Base-by-base conservation (phyloP, 345 rosid species). In the Citrus hindsii region DNA sequence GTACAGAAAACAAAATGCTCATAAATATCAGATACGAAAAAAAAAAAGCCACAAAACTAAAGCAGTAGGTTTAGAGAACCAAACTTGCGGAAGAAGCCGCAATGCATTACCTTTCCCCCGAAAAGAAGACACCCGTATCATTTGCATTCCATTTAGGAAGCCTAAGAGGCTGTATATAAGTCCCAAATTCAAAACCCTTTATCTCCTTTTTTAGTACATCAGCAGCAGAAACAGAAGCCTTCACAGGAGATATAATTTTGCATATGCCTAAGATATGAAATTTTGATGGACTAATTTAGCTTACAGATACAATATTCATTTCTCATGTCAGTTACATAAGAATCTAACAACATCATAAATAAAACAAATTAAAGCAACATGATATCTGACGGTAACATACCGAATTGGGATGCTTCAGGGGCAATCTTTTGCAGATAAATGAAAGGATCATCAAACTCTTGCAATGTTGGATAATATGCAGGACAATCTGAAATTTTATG, bases 381-480 rank as follows among this genome's bases (percentile, higher is more conserved):
- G 27, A 33, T 18, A 18, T 67, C 21, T 6, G 12, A 37, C 3
- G 3, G 25, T n/a, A 1, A 69, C 38, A 32, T 82, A 89, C 93
- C 93, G 64, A 81, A 87, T 83, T 71, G 86, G 19, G 93, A 89
- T 67, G 93, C 95, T 66, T 88, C 76, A 18, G 85, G 90, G 42
- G 92, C 87, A 76, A 91, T 86, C 80, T 80, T 84, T 67, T 87
- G 89, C 40, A 88, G 76, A 82, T 82, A 91, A 73, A 79, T 72
- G 65, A 91, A 79, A 19, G 93, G 95, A 79, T 89, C 92, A 78
- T 86, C 85, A 79, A 91, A 87, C 77, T 91, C 90, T 71, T 87
- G 92, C 78, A 78, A 80, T 28, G 92, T 79, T 25, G 93, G 95
- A 75, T 16, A 32, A 77, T 83, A 91, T 3, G 85, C 89, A 58